phyloP scores from a whole-genome alignment of 345 rosid genomes.

The Tarenaya hassleriana region DNA sequence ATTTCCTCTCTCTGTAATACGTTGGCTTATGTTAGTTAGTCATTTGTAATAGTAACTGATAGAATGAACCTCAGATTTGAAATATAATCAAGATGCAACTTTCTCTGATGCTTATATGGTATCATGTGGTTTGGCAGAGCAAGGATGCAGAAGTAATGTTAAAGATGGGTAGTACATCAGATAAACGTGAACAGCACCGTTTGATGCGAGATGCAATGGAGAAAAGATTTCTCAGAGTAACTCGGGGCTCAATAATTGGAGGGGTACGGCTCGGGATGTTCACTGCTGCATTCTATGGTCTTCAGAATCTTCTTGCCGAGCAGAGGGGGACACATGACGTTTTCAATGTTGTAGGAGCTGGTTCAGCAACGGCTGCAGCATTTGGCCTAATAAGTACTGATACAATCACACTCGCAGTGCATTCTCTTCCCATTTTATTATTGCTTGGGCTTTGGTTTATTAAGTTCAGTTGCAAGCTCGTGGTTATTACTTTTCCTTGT shows the following conservation, averaged over 20 bases:
- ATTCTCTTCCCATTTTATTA: too few species aligned
- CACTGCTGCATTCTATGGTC: constrained; percentile 70
- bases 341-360: constrained; percentile 78
- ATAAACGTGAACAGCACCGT: constrained; percentile 78
- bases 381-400: constrained; percentile 75
- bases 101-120: background rate
- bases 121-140: constrained; percentile 40
- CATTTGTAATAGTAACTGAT: too few species aligned
- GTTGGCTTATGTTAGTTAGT: too few species aligned
- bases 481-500: background rate
- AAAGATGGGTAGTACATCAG: constrained; percentile 91
- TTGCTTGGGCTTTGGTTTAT: background rate
- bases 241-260: constrained; percentile 87
- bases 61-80: too few species aligned
- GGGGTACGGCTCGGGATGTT: constrained; percentile 91
- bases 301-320: constrained; percentile 80
- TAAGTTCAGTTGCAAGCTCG: too few species aligned
- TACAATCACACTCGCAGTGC: constrained; percentile 8
- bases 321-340: constrained; percentile 73
- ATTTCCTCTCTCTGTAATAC: too few species aligned
- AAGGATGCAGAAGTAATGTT: constrained; percentile 95
- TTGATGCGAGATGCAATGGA: constrained; percentile 97
- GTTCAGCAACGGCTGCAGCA: constrained; percentile 88
- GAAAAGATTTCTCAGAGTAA: constrained; percentile 73
- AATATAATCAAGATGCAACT: background rate